Base-by-base conservation (phyloP, 2,329 filamentous ascomycete genomes). In the Nakataea oryzae region DNA sequence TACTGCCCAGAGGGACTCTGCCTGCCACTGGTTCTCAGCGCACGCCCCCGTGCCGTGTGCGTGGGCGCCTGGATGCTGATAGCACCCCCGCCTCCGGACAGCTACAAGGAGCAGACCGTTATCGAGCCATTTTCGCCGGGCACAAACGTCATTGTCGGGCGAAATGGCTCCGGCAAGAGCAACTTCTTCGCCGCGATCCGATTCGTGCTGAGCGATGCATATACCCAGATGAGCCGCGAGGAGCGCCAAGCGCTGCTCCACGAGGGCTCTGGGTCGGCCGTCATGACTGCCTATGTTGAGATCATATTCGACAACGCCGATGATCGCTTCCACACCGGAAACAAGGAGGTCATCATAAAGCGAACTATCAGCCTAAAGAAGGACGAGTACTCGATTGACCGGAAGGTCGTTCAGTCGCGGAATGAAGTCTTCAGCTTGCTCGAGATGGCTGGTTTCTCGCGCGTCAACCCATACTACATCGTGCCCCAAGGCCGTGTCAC, bases 161-260 rank as follows among this genome's bases (percentile, higher is more conserved):
- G 95, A 79, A 99, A 99, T 86, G 95, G 95, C 67, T 97, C 95
- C 3, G 95, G 95, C 72, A 99, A 99, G 83, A 97, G 92, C 75
- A 99, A 99, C 78, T 99, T 99, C 84, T 99, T 99, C 77, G 93
- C 95, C 60, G 95, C 95, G 57, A 97, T 99, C 75, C 92, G 95
- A 63, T 99, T 99, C 77, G 96, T 97, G 57, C 87, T 99, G 65
- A 95, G 93, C 76, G 95, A 99, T 86, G 91, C 92, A 67, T 99
- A 99, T 76, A 96, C 90, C 57, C 90, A 96, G 74, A 91, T 99
- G 85, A 91, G 89, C 66, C 89, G 93, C 69, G 95, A 99, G 74
- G 93, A 99, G 80, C 91, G 95, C 64, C 92, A 96, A 75, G 92
- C 91, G 32, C 84, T 99, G 47, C 84, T 99, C n/a, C 95, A 99